Evolutionary conservation across 345 rosid genomes (phyloP).

Genomic region (Citrus trifoliata): DNA sequence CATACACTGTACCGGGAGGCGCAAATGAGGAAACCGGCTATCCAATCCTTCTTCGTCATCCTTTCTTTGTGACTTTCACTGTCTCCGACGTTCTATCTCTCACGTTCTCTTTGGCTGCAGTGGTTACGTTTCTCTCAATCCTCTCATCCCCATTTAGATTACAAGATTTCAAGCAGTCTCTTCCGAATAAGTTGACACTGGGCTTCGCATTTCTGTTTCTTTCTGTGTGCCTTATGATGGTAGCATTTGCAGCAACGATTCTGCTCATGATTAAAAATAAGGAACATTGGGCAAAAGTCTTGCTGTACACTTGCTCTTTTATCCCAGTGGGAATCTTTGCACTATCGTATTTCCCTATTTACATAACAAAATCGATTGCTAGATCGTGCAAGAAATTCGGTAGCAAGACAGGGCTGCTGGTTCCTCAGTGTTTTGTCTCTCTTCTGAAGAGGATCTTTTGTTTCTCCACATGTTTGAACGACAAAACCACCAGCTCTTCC

Average conservation of each 20-base stretch:
- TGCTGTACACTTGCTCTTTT: not conserved
- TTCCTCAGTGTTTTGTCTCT: not conserved
- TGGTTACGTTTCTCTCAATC: slow-evolving; percentile 21
- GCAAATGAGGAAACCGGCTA: slow-evolving; percentile 12
- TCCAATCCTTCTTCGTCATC: slow-evolving; percentile 11
- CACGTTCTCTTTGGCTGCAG: slow-evolving; percentile 11
- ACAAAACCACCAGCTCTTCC: not conserved
- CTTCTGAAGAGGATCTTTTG: not conserved
- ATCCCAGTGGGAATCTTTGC: slow-evolving; percentile 1
- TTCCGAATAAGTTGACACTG: not conserved
- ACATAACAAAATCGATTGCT: not conserved
- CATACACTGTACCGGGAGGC: slow-evolving; percentile 27
- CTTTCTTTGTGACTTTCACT: slow-evolving; percentile 17
- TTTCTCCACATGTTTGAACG: not conserved
- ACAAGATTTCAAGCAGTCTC: slow-evolving; percentile 5
- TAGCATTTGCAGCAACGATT: not conserved
- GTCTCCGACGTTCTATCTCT: slow-evolving; percentile 19
- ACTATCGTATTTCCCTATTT: not conserved
- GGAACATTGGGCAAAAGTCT: no score
- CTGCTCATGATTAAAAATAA: no score
- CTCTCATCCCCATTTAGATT: slow-evolving; percentile 15
- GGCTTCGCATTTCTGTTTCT: slow-evolving; percentile 6
- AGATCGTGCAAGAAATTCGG: not conserved
- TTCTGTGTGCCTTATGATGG: slow-evolving; percentile 7
- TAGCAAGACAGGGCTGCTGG: not conserved